Percentiles rank a stretch among this genome's conserved stretches.
Conservation (phyloP, 2,329 filamentous ascomycete species). For the Colletotrichum tamarilloi region DNA sequence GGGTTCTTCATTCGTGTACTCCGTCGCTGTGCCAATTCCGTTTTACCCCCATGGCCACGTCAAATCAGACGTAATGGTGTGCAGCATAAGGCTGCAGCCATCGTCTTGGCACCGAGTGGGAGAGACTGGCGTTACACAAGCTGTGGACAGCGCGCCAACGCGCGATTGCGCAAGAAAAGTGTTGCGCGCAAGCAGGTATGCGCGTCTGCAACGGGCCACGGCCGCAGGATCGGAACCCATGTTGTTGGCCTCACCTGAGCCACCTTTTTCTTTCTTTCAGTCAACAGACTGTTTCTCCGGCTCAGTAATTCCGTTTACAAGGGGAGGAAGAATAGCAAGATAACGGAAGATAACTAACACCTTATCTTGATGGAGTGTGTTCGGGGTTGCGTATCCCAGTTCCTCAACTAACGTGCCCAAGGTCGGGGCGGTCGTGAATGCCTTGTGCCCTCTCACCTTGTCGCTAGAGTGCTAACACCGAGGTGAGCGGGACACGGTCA, state of each 20-base stretch:
- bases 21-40: no score
- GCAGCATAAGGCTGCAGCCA: conserved; percentile 28
- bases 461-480: conserved; percentile 26
- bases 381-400: no score
- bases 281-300: no score
- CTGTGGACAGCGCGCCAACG: not conserved
- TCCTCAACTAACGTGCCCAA: no score
- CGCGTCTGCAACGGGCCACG: not conserved
- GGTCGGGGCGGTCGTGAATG: no score
- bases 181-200: not conserved
- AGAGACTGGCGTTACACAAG: not conserved
- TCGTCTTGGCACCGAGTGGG: not conserved
- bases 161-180: conserved; percentile 11
- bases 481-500: conserved; percentile 7
- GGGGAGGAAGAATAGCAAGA: no score
- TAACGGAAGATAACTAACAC: no score
- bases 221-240: not conserved
- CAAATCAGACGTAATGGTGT: conserved; percentile 8
- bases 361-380: no score
- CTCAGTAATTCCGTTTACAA: no score
- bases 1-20: not conserved
- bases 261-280: no score
- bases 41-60: not conserved
- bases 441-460: not conserved
- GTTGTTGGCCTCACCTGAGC: not conserved